Evolutionary conservation across 2,329 filamentous ascomycete species (phyloP).

Genomic region (Westerdykella aurantiaca): DNA sequence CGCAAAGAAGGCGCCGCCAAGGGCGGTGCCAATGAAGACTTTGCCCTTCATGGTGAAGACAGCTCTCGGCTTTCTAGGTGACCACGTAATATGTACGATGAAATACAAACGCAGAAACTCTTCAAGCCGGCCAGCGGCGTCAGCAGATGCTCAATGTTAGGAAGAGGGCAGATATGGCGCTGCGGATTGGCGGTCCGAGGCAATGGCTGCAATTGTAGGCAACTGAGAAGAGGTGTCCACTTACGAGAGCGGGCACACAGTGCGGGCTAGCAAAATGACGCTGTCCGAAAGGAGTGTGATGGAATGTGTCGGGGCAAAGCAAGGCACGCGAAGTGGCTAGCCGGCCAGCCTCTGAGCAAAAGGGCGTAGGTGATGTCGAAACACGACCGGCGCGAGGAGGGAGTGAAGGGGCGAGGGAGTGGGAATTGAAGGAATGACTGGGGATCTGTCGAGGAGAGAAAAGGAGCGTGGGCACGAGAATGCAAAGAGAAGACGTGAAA

Average conservation of each 20-base stretch:
- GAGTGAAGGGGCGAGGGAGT: neutral
- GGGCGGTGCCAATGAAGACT: too few relatives aligned
- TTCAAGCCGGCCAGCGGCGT: conserved; percentile 15
- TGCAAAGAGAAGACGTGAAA: conserved; percentile 14
- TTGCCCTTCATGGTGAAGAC: too few relatives aligned
- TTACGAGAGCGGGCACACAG: conserved; percentile 14
- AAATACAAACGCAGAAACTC: conserved; percentile 10
- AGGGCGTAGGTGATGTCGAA: neutral
- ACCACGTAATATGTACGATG: conserved; percentile 16
- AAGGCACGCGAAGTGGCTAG: conserved; percentile 9
- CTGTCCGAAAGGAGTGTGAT: conserved; percentile 25
- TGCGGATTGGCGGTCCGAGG: neutral
- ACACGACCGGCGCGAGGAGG: conserved; percentile 1
- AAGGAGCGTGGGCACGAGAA: conserved; percentile 6
- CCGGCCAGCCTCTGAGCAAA: neutral
- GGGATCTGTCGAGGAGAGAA: conserved; percentile 3
- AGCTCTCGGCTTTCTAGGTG: neutral
- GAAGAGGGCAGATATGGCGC: too few relatives aligned
- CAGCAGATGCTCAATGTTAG: conserved; percentile 4
- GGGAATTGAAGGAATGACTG: conserved; percentile 2
- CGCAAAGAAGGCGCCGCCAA: conserved; percentile 12
- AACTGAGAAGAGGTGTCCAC: conserved; percentile 1
- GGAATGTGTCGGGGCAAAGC: conserved; percentile 20
- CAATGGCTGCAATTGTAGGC: neutral
- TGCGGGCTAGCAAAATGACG: conserved; percentile 4